Conservation (phyloP, 805 yeast species). For the Saccharomycopsis guyanensis region DNA sequence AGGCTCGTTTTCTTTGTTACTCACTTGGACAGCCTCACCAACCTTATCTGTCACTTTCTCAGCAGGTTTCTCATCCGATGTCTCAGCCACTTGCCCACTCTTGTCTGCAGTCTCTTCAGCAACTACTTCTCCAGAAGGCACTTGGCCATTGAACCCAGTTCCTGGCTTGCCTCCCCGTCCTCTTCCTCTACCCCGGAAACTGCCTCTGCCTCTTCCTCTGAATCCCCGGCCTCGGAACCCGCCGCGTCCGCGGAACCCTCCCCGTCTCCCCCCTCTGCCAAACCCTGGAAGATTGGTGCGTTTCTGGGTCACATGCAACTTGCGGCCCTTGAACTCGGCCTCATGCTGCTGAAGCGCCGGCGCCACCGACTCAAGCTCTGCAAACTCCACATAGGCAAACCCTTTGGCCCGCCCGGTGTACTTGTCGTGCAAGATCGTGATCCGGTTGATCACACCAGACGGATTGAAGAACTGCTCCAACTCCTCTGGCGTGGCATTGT, state of each 20-base stretch:
- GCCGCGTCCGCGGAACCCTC: conserved; percentile 20
- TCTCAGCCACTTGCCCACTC: too few relatives aligned
- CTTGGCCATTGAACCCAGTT: too few relatives aligned
- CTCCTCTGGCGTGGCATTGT: conserved; percentile 41
- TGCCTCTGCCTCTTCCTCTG: conserved; percentile 19
- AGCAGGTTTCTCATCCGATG: too few relatives aligned
- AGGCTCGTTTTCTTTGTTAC: not conserved
- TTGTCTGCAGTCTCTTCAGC: too few relatives aligned
- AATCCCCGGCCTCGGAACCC: conserved; percentile 13
- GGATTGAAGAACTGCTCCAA: conserved; percentile 39
- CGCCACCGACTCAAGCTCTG: conserved; percentile 28
- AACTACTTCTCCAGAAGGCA: too few relatives aligned
- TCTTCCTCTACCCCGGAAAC: conserved; percentile 17
- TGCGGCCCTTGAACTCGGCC: conserved; percentile 37
- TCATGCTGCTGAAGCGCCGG: conserved; percentile 42
- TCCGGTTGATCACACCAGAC: conserved; percentile 41
- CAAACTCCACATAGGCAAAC: conserved; percentile 58
- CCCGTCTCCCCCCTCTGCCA: conserved; percentile 24
- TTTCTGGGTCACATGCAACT: conserved; percentile 40
- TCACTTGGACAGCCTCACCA: not conserved
- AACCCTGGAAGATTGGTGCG: conserved; percentile 50
- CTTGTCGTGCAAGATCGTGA: conserved; percentile 43
- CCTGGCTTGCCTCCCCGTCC: conserved; percentile 19
- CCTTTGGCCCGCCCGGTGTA: conserved; percentile 45
- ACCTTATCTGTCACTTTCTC: too few relatives aligned